Evolutionary conservation across 1,284 basidiomycete genomes (phyloP).

Genomic region (Ganoderma meredithae): DNA sequence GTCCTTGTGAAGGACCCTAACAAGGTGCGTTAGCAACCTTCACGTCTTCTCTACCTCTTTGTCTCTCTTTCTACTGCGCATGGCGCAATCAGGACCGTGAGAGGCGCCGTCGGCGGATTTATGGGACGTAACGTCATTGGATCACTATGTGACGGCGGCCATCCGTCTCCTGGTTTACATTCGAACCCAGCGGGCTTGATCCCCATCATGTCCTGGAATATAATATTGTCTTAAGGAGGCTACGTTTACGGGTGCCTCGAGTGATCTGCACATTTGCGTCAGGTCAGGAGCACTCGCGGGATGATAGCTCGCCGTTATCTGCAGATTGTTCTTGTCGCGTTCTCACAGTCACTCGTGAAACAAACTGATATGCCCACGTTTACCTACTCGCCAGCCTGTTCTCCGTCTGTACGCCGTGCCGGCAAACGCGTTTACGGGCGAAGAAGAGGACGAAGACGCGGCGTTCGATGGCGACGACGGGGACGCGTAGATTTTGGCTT

Average conservation of each 20-base stretch:
- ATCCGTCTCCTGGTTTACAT: slow-evolving; percentile 3
- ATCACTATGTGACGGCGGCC: slow-evolving; percentile 19
- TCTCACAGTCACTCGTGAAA: slow-evolving; percentile 5
- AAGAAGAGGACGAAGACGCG: slow-evolving; percentile 63
- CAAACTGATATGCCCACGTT: slow-evolving; percentile 15
- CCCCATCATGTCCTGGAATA: background rate
- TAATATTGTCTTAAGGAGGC: slow-evolving; percentile 4
- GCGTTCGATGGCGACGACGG: slow-evolving; percentile 59
- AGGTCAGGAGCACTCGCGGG: slow-evolving; percentile 6
- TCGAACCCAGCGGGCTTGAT: slow-evolving; percentile 14
- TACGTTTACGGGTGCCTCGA: background rate
- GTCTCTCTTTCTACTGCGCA: slow-evolving; percentile 8
- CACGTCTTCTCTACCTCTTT: slow-evolving; percentile 18
- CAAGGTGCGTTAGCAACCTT: slow-evolving; percentile 67
- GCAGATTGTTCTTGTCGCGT: background rate
- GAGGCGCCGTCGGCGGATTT: slow-evolving; percentile 16
- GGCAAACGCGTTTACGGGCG: slow-evolving; percentile 80
- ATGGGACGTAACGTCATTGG: slow-evolving; percentile 21
- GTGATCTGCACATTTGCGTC: slow-evolving; percentile 5
- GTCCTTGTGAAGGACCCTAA: slow-evolving; percentile 96
- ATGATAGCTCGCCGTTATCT: slow-evolving; percentile 19
- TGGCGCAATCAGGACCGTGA: slow-evolving; percentile 8
- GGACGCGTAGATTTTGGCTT: slow-evolving; percentile 36
- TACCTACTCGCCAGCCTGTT: slow-evolving; percentile 69
- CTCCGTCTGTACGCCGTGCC: slow-evolving; percentile 95